phyloP scores from a whole-genome alignment of 176 grass and related monocot genomes.

The Metroxylon sagu region DNA sequence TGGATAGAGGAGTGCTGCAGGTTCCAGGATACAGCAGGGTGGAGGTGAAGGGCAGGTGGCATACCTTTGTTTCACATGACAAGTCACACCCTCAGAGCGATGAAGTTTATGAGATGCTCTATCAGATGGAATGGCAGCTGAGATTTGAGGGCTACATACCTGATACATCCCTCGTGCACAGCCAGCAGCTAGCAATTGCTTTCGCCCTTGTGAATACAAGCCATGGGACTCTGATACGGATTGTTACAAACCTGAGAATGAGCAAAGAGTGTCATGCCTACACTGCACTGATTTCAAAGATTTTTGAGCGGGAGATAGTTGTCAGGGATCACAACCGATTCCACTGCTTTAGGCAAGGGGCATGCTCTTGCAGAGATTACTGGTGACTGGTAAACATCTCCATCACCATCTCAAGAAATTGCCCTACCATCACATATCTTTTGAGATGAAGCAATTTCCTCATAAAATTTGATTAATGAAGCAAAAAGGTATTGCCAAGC shows the following conservation, averaged over 20 bases:
- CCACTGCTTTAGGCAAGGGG: slow-evolving; percentile 54
- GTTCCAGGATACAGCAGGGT: slow-evolving; percentile 48
- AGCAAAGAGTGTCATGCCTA: slow-evolving; percentile 68
- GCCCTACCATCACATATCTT: too few species aligned
- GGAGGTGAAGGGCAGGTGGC: slow-evolving; percentile 55
- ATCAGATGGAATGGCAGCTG: slow-evolving; percentile 75
- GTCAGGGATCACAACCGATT: slow-evolving; percentile 61
- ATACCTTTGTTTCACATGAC: slow-evolving; percentile 71
- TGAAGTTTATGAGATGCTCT: slow-evolving; percentile 67
- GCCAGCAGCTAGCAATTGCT: slow-evolving; percentile 87
- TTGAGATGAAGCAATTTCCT: too few species aligned
- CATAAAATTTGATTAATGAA: too few species aligned
- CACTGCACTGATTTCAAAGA: slow-evolving; percentile 41
- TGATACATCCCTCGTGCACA: slow-evolving; percentile 62
- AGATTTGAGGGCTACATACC: slow-evolving; percentile 45
- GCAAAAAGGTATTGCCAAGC: too few species aligned
- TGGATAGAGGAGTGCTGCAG: slow-evolving; percentile 35
- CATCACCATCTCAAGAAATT: too few species aligned
- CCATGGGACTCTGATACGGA: slow-evolving; percentile 31
- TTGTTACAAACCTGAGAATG: slow-evolving; percentile 72
- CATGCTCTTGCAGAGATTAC: slow-evolving; percentile 44
- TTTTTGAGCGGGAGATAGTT: slow-evolving; percentile 46
- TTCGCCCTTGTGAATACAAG: slow-evolving; percentile 53
- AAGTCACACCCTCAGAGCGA: slow-evolving; percentile 36
- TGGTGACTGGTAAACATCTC: slow-evolving; percentile 29